Percentiles rank a stretch among this genome's conserved stretches.
Evolutionary conservation across 1,139 yeast genomes (phyloP).

Genomic region (Magnusiomyces magnusii): DNA sequence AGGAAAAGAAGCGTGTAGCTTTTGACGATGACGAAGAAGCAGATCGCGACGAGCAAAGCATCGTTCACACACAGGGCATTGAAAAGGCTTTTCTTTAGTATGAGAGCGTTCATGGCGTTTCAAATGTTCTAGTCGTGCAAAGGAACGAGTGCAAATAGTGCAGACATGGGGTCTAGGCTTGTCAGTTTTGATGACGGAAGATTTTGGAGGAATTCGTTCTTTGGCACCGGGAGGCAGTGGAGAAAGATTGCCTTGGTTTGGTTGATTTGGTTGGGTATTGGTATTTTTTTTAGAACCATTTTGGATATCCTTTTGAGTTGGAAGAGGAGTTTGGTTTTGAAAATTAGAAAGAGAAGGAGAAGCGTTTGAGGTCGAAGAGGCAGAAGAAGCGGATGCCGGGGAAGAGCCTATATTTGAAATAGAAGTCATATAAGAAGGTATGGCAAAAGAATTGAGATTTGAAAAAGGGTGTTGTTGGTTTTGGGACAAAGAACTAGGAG

Average conservation of each 20-base stretch:
- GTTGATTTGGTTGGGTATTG: no score
- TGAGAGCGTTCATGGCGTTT: slow-evolving; percentile 93
- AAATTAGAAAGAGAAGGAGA: no score
- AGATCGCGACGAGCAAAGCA: slow-evolving; percentile 90
- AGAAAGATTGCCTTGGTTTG: no score
- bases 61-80: slow-evolving; percentile 94
- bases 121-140: slow-evolving; percentile 90
- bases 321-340: no score
- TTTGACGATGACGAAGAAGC: slow-evolving; percentile 88
- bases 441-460: background rate
- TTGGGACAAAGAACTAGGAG: background rate
- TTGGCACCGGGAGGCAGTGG: background rate
- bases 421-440: background rate
- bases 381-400: background rate
- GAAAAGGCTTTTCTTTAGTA: slow-evolving; percentile 94
- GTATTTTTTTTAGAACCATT: no score
- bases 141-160: slow-evolving; percentile 85
- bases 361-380: background rate
- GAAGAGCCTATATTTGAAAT: background rate
- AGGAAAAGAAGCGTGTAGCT: slow-evolving; percentile 58
- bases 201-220: slow-evolving; percentile 84
- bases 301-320: no score
- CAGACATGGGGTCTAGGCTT: slow-evolving; percentile 92
- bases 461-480: background rate
- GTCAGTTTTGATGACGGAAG: slow-evolving; percentile 73